Evolutionary conservation across 2,329 filamentous ascomycete species (phyloP).

Genomic region (Fusarium equiseti): DNA sequence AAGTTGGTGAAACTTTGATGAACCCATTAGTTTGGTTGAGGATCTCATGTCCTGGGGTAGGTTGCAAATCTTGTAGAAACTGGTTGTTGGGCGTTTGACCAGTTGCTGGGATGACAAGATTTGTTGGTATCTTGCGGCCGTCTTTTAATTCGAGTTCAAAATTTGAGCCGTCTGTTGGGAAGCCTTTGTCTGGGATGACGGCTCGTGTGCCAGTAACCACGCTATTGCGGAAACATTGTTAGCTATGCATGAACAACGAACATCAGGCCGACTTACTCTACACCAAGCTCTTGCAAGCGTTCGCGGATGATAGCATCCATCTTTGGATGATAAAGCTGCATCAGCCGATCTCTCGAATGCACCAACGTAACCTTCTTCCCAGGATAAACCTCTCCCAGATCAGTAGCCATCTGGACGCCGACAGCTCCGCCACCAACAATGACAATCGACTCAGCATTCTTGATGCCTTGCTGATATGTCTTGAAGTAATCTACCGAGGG

Average conservation of each 20-base stretch:
- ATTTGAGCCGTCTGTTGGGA: constrained; percentile 35
- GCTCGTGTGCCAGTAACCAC: constrained; percentile 42
- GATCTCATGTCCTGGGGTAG: constrained; percentile 10
- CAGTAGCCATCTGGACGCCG: constrained; percentile 45
- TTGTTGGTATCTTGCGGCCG: constrained; percentile 35
- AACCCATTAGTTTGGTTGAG: constrained; percentile 43
- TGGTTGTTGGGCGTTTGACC: constrained; percentile 47
- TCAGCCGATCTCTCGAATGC: constrained; percentile 42
- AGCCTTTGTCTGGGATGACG: constrained; percentile 34
- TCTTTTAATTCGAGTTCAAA: constrained; percentile 43
- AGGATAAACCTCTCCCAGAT: constrained; percentile 44
- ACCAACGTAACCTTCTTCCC: constrained; percentile 43
- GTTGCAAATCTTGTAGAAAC: constrained; percentile 32
- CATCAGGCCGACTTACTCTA: constrained; percentile 18
- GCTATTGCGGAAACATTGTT: neutral
- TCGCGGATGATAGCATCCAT: constrained; percentile 43
- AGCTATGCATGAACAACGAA: fast-evolving
- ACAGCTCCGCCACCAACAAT: constrained; percentile 47
- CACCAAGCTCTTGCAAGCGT: constrained; percentile 39
- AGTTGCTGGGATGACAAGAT: constrained; percentile 43
- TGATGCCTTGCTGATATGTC: constrained; percentile 37
- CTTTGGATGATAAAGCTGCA: constrained; percentile 44
- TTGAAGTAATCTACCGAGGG: constrained; percentile 42
- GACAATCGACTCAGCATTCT: constrained; percentile 38
- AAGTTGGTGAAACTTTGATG: constrained; percentile 35